Evolutionary conservation across 306 rosid species (phyloP).

Genomic region (Lotus japonicus): DNA sequence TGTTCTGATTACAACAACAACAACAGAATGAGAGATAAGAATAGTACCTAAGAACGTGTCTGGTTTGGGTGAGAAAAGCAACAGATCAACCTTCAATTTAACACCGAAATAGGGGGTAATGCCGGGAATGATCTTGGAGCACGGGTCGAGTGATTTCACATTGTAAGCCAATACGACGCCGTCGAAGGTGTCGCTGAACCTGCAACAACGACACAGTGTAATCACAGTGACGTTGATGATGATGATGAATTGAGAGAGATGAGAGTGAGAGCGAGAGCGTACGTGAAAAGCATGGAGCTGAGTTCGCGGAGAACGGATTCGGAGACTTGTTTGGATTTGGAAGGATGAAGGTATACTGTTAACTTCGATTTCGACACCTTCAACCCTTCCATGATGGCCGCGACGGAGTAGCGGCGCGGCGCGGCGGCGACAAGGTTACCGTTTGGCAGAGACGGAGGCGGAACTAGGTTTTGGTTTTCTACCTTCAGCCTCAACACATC

Average conservation of each 20-base stretch:
- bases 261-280: neutral
- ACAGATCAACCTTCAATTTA: conserved; percentile 41
- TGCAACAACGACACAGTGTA: conserved; percentile 26
- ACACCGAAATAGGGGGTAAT: conserved; percentile 60
- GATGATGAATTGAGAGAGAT: no score
- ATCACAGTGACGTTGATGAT: no score
- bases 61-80: conserved; percentile 81
- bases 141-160: conserved; percentile 38
- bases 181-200: conserved; percentile 59
- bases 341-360: conserved; percentile 57
- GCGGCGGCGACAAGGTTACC: neutral
- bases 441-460: no score
- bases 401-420: neutral
- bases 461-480: no score
- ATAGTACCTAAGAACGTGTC: conserved; percentile 69
- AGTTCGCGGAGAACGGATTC: conserved; percentile 63
- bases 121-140: conserved; percentile 42
- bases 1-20: no score
- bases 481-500: no score
- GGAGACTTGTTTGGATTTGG: conserved; percentile 38
- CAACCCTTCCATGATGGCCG: conserved; percentile 74
- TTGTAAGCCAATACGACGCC: conserved; percentile 80
- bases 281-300: conserved; percentile 69
- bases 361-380: conserved; percentile 63
- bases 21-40: no score